phyloP scores from a whole-genome alignment of 441 rosid species.

The Aleurites moluccanus region DNA sequence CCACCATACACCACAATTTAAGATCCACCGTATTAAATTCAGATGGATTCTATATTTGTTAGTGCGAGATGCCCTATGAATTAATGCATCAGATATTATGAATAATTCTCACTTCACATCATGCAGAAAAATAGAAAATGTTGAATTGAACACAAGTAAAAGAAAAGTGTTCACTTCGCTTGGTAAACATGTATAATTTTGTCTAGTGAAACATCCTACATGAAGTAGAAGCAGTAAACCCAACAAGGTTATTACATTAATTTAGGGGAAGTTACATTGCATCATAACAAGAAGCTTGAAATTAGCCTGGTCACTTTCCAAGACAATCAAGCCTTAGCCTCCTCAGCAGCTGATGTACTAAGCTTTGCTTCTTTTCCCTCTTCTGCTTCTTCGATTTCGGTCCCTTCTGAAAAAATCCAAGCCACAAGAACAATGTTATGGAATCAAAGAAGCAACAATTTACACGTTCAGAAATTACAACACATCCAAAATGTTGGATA shows the following conservation, averaged over 20 bases:
- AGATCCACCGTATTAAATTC: too few relatives aligned
- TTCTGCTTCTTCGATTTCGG: not conserved
- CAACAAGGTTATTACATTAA: not conserved
- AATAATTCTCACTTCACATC: too few relatives aligned
- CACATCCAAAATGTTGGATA: not conserved
- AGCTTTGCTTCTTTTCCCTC: not conserved
- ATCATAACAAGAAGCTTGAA: too few relatives aligned
- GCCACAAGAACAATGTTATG: not conserved
- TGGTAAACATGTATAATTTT: not conserved
- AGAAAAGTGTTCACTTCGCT: not conserved
- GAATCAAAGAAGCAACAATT: not conserved
- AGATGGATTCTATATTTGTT: too few relatives aligned
- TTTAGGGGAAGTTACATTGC: not conserved
- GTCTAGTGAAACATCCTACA: not conserved
- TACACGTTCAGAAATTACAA: not conserved
- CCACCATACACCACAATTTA: too few relatives aligned
- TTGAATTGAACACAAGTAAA: too few relatives aligned
- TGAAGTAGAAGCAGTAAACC: not conserved
- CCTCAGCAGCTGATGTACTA: conserved; percentile 10
- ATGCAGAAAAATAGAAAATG: too few relatives aligned
- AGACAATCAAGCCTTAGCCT: conserved; percentile 14
- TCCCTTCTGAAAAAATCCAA: not conserved
- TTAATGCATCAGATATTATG: too few relatives aligned
- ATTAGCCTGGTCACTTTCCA: not conserved
- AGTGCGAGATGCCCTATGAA: too few relatives aligned